phyloP scores from a whole-genome alignment of 345 rosid genomes.

The Citrus maxima region DNA sequence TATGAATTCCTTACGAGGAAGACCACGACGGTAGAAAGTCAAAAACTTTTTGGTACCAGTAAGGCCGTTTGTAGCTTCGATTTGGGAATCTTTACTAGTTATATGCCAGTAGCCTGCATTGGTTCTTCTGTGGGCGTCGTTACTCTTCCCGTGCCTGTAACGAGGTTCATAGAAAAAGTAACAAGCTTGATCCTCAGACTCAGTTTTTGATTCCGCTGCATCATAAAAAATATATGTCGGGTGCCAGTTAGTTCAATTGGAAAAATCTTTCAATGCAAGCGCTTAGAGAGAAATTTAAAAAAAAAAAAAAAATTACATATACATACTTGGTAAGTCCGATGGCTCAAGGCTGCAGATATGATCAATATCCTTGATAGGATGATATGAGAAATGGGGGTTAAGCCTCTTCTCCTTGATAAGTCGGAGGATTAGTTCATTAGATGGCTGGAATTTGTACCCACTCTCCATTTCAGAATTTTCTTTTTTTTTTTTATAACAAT shows the following conservation, averaged over 20 bases:
- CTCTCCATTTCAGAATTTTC: background rate
- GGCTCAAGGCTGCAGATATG: slow-evolving; percentile 25
- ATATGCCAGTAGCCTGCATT: background rate
- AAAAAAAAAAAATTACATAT: too few relatives aligned
- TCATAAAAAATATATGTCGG: too few relatives aligned
- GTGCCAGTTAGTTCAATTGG: background rate
- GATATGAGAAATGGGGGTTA: background rate
- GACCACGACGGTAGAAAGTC: background rate
- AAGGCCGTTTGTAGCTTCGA: background rate
- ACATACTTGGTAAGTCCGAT: slow-evolving; percentile 29
- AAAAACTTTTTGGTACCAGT: background rate
- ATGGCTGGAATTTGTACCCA: slow-evolving; percentile 30
- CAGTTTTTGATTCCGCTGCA: background rate
- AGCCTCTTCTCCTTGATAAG: slow-evolving; percentile 5
- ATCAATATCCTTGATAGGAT: slow-evolving; percentile 1
- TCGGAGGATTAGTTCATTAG: slow-evolving; percentile 12
- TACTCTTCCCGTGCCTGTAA: background rate
- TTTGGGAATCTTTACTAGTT: background rate
- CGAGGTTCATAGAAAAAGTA: background rate
- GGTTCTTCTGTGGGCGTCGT: background rate
- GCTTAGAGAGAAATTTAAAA: too few relatives aligned
- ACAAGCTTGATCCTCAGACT: background rate
- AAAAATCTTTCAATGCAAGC: too few relatives aligned
- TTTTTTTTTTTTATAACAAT: background rate
- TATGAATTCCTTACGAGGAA: too few relatives aligned